Base-by-base conservation (phyloP, 306 rosid genomes). In the Fragaria nilgerrensis region DNA sequence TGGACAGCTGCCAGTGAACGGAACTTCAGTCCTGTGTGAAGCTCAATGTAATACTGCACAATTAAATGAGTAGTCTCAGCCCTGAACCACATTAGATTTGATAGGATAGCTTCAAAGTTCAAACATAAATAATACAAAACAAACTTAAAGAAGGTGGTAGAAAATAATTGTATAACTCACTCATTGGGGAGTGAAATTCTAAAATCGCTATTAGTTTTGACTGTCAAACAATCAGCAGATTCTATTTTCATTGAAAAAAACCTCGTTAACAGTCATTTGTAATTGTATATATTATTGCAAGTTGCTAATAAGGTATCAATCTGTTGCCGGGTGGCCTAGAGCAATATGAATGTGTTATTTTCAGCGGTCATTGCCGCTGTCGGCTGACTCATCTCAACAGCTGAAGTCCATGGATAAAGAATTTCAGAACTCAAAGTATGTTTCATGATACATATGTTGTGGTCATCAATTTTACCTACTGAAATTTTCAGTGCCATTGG, bases 31-130 rank as follows among this genome's bases (percentile, higher is more conserved):
- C 91, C 78, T 5, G 90, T 88, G 15, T 34, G 67, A 10, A 89
- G 90, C 68, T 89, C 94, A 80, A 76, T 61, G 81, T 88, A 91
- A 72, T 75, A 88, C 94, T 91, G 88, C 82, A 27, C 25, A 74
- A 71, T 27, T 77, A 43, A 32, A 65, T 25, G 61, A 43, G 22
- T 47, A n/a, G 48, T 36, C 62, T 34, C 10, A 67, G 16, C 65
- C 7, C 61, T 68, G 41, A 61, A 5, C n/a, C 15, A 22, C 32
- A 23, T 10, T 36, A 34, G 41, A 50, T 5, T 67, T 5, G 9
- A 53, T 2, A 19, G 67, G 50, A 70, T 8, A 29, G 34, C 69
- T 53, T 76, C 64, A 77, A 15, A 27, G 59, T 53, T 76, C 64
- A 77, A 15, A 27, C 27, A 39, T n/a, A 13, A 12, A 43, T 22